Evolutionary conservation across 140 eudicot species (phyloP).

Genomic region (Bidens hawaiensis): DNA sequence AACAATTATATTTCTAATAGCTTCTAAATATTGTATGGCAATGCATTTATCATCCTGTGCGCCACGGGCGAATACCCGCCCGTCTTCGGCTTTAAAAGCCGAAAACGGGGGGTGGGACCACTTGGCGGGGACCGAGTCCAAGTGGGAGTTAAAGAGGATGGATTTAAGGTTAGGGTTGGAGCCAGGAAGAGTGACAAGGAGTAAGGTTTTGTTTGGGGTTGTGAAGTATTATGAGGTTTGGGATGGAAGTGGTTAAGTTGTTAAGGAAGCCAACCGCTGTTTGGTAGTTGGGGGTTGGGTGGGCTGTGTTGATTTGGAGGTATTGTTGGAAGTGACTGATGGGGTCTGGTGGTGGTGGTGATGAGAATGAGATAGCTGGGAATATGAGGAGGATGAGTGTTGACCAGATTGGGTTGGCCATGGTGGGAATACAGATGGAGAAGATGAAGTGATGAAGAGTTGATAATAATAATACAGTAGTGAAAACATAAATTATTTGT

Average conservation of each 20-base stretch:
- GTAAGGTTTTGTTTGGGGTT: constrained; percentile 57
- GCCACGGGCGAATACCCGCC: constrained; percentile 74
- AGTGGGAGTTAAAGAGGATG: constrained; percentile 76
- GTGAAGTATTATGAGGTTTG: constrained; percentile 40
- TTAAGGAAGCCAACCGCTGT: constrained; percentile 52
- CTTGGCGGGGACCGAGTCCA: constrained; percentile 92
- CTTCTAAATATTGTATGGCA: constrained; percentile 78
- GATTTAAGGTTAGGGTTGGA: constrained; percentile 57
- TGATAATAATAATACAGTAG: too few species aligned
- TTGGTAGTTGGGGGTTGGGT: constrained; percentile 74
- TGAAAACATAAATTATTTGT: too few species aligned
- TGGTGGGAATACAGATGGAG: too few species aligned
- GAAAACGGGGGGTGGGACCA: constrained; percentile 74
- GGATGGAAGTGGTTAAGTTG: constrained; percentile 47
- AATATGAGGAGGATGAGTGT: not conserved
- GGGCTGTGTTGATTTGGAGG: constrained; percentile 80
- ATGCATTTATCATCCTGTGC: constrained; percentile 95
- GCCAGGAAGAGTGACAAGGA: constrained; percentile 31
- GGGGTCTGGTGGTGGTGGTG: not conserved
- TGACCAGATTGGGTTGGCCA: not conserved
- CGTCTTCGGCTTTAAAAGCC: constrained; percentile 56
- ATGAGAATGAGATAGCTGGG: too few species aligned
- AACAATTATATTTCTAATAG: constrained; percentile 46
- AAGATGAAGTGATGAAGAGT: too few species aligned
- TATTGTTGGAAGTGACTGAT: constrained; percentile 57